Evolutionary conservation across 2,329 filamentous ascomycete species (phyloP).

Genomic region (Apiospora aurea): DNA sequence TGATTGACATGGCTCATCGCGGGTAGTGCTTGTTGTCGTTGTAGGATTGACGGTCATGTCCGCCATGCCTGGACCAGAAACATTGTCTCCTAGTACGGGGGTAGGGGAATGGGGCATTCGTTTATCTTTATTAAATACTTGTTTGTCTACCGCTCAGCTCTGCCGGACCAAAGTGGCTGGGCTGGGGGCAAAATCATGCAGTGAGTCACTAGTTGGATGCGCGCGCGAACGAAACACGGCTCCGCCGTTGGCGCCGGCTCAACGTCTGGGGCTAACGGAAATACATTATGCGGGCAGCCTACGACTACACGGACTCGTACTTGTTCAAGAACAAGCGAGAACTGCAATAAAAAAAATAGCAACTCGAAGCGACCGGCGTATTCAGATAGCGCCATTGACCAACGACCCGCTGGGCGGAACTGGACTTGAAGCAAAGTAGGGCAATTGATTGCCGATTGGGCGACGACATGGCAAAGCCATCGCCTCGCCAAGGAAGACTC

Average conservation of each 20-base stretch:
- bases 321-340: background rate
- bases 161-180: background rate
- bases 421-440: background rate
- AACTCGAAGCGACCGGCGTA: background rate
- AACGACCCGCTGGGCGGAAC: background rate
- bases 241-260: background rate
- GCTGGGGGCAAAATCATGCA: background rate
- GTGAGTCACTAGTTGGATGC: background rate
- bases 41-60: conserved; percentile 3
- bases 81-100: background rate
- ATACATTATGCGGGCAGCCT: background rate
- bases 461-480: background rate
- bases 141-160: background rate
- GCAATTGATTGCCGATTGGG: background rate
- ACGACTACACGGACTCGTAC: background rate
- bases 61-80: conserved; percentile 5
- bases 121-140: background rate
- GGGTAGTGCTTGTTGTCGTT: background rate
- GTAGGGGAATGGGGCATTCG: background rate
- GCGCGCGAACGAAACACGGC: background rate
- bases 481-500: conserved; percentile 21
- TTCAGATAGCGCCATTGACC: background rate
- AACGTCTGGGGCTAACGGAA: too few relatives aligned
- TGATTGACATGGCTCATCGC: background rate
- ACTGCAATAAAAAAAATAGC: background rate